phyloP scores from a whole-genome alignment of 192 early-diverging fungal genomes.

The Piromyces finnis region DNA sequence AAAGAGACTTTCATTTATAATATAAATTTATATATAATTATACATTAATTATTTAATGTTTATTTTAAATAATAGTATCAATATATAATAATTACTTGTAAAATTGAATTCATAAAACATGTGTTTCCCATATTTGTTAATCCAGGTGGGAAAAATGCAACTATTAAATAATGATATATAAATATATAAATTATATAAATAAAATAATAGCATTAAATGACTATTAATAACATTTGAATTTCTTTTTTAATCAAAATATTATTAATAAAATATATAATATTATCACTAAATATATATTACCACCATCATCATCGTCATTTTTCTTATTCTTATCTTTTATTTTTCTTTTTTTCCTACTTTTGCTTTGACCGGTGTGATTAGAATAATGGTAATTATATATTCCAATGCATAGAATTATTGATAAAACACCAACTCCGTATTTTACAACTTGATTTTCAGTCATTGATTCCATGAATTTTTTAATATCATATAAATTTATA shows the following conservation, averaged over 20 bases:
- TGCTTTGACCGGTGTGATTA: not conserved
- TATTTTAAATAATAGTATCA: too few relatives aligned
- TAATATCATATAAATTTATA: not conserved
- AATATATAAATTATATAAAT: too few relatives aligned
- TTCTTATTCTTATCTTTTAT: not conserved
- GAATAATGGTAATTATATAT: not conserved
- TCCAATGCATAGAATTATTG: not conserved
- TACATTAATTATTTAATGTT: too few relatives aligned
- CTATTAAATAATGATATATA: not conserved
- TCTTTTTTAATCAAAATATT: too few relatives aligned
- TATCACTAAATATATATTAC: too few relatives aligned
- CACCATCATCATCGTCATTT: not conserved
- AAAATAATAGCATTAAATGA: too few relatives aligned
- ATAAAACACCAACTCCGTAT: not conserved
- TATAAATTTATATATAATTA: not conserved
- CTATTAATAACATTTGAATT: too few relatives aligned
- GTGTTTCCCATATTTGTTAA: conserved; percentile 72
- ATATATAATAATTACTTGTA: conserved; percentile 51
- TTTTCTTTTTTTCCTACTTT: not conserved
- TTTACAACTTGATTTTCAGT: not conserved
- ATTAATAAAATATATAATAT: too few relatives aligned
- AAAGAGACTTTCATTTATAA: conserved; percentile 5
- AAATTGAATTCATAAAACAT: conserved; percentile 70
- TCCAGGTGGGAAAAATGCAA: conserved; percentile 21
- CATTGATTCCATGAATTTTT: not conserved